These are phyloP conservation scores for Geosmithia putterillii DNA, from an alignment of 2,329 filamentous ascomycete species.

Conservation along the genomic window DNA sequence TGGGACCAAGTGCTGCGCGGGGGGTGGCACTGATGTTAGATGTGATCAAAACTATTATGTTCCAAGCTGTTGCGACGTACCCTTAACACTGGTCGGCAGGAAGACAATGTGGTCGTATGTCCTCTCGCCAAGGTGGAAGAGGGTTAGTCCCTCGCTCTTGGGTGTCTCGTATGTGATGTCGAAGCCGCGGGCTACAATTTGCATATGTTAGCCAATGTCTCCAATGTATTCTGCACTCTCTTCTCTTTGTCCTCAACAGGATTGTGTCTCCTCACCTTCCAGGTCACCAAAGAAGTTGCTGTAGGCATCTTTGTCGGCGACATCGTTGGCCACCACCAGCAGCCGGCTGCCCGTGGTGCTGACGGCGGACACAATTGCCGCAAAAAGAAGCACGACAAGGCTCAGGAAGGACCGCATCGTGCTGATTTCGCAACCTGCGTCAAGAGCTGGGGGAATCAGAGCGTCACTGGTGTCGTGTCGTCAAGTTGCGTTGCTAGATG, in stretches of 20 bases:
- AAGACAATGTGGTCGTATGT: constrained; percentile 85
- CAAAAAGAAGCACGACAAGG: constrained; percentile 54
- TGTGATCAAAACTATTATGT: not conserved
- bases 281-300: constrained; percentile 69
- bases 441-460: not conserved
- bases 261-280: constrained; percentile 43
- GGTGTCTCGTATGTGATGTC: constrained; percentile 70
- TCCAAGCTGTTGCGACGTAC: constrained; percentile 25
- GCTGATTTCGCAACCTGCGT: not conserved
- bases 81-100: constrained; percentile 83
- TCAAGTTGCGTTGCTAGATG: not conserved
- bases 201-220: too few species aligned
- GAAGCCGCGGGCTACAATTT: constrained; percentile 69
- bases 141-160: constrained; percentile 61
- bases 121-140: constrained; percentile 80
- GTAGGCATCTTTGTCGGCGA: constrained; percentile 69
- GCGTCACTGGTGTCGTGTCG: not conserved
- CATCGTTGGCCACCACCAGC: constrained; percentile 77
- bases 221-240: too few species aligned
- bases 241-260: not conserved
- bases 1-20: constrained; percentile 64
- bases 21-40: too few species aligned
- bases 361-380: constrained; percentile 57
- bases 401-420: constrained; percentile 65
- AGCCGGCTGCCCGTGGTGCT: constrained; percentile 71